Conservation (phyloP, 2,329 filamentous ascomycete species). For the Seiridium cupressi region DNA sequence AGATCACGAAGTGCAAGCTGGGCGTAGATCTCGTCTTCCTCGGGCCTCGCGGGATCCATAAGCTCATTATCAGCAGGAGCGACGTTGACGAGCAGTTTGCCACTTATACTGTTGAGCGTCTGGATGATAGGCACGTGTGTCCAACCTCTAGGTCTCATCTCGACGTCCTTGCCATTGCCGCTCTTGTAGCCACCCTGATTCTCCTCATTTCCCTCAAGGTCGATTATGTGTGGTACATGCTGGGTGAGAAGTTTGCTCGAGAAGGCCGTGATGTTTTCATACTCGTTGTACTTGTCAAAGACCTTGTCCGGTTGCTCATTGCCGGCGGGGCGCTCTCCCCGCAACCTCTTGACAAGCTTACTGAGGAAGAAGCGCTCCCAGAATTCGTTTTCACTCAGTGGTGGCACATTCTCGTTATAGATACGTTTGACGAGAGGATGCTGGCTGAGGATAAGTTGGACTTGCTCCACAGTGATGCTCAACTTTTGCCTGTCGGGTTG, state of each 20-base stretch:
- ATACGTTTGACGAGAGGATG: slow-evolving; percentile 87
- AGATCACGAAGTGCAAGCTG: slow-evolving; percentile 79
- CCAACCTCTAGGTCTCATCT: slow-evolving; percentile 73
- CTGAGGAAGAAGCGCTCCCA: slow-evolving; percentile 95
- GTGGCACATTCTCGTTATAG: slow-evolving; percentile 91
- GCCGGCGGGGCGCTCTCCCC: slow-evolving; percentile 82
- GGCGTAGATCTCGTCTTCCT: slow-evolving; percentile 73
- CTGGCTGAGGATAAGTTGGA: slow-evolving; percentile 88
- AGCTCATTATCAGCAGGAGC: slow-evolving; percentile 72
- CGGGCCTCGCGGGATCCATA: slow-evolving; percentile 62
- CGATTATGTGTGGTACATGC: slow-evolving; percentile 83
- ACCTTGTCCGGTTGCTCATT: slow-evolving; percentile 73
- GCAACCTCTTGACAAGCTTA: slow-evolving; percentile 83
- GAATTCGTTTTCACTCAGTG: slow-evolving; percentile 75
- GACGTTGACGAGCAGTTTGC: slow-evolving; percentile 89
- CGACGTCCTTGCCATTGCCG: slow-evolving; percentile 84
- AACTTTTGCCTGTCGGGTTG: slow-evolving; percentile 65
- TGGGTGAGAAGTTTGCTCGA: slow-evolving; percentile 56
- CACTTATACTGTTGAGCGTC: slow-evolving; percentile 85
- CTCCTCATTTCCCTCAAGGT: slow-evolving; percentile 91
- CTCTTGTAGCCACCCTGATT: slow-evolving; percentile 80
- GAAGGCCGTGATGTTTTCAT: slow-evolving; percentile 59
- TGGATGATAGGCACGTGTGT: slow-evolving; percentile 84
- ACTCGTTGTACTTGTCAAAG: slow-evolving; percentile 82
- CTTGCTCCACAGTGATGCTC: slow-evolving; percentile 86